A percentile compares a stretch with the other conserved stretches of the same genome.
Evolutionary conservation across 2,329 filamentous ascomycete genomes (phyloP).

Genomic region (Colletotrichum cereale): DNA sequence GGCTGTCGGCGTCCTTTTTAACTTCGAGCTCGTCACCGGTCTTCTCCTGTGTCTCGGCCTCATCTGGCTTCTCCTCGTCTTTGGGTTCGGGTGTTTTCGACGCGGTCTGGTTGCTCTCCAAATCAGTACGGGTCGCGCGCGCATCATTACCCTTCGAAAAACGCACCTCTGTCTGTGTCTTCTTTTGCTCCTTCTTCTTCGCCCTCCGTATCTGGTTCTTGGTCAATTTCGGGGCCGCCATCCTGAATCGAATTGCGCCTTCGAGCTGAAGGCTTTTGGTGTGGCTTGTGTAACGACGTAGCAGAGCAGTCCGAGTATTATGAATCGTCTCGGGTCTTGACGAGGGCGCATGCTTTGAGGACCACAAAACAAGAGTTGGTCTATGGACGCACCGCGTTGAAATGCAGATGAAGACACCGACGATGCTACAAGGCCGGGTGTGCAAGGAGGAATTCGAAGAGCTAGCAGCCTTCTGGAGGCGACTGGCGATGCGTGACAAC

Average conservation of each 20-base stretch:
- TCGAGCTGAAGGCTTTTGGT: conserved; percentile 36
- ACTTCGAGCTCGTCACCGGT: conserved; percentile 55
- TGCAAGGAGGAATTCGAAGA: background rate
- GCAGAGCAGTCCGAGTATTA: conserved; percentile 51
- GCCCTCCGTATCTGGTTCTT: conserved; percentile 95
- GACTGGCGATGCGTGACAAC: conserved; percentile 31
- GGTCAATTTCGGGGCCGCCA: conserved; percentile 80
- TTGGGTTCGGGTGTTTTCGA: conserved; percentile 42
- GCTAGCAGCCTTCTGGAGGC: conserved; percentile 27
- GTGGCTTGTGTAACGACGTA: conserved; percentile 51
- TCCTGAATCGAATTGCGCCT: conserved; percentile 53
- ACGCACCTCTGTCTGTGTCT: conserved; percentile 68
- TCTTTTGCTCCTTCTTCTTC: conserved; percentile 94
- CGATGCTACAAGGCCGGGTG: conserved; percentile 11
- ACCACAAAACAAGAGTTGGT: conserved; percentile 11
- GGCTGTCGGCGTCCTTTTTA: conserved; percentile 54
- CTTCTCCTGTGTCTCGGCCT: conserved; percentile 44
- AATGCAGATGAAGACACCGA: background rate
- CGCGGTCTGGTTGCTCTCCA: conserved; percentile 11
- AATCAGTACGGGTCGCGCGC: conserved; percentile 14
- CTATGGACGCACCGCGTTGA: background rate
- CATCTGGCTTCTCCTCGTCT: conserved; percentile 47
- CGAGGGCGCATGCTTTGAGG: conserved; percentile 36
- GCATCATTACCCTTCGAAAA: background rate
- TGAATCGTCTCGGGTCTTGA: conserved; percentile 53